Conservation (phyloP, 805 yeast genomes). For the Teunomyces tritomae region DNA sequence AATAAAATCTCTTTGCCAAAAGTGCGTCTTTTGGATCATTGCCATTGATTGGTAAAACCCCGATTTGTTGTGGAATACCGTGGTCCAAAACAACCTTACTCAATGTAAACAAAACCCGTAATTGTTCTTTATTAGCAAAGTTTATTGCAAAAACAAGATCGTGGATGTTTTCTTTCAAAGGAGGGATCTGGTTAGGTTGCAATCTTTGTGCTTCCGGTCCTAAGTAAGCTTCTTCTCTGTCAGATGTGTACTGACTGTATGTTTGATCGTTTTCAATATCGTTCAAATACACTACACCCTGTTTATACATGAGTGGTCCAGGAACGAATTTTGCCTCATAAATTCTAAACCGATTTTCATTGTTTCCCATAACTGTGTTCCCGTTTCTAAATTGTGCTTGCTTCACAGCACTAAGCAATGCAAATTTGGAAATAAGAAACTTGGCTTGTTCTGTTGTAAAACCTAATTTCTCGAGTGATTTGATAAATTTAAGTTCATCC, state of each 20-base stretch:
- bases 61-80: conserved; percentile 76
- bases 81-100: conserved; percentile 49
- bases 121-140: conserved; percentile 51
- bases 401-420: conserved; percentile 39
- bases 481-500: conserved; percentile 21
- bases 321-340: conserved; percentile 23
- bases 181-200: conserved; percentile 62
- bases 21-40: conserved; percentile 24
- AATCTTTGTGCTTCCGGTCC: conserved; percentile 16
- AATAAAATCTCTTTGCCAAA: conserved; percentile 34
- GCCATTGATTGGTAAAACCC: conserved; percentile 64
- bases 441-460: conserved; percentile 32
- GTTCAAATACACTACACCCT: conserved; percentile 67
- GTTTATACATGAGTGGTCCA: conserved; percentile 14
- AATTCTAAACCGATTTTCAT: conserved; percentile 34
- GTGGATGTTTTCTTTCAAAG: conserved; percentile 69
- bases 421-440: conserved; percentile 33
- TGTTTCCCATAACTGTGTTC: conserved; percentile 25
- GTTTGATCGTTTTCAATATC: conserved; percentile 64
- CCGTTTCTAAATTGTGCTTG: conserved; percentile 36
- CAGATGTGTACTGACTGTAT: conserved; percentile 44
- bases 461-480: conserved; percentile 27
- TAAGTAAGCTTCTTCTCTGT: conserved; percentile 47
- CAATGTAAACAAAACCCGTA: conserved; percentile 49
- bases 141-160: conserved; percentile 69